These are phyloP conservation scores for Hypoxylon sp. DNA, from an alignment of 2,329 filamentous ascomycete species.

Conservation along the genomic window DNA sequence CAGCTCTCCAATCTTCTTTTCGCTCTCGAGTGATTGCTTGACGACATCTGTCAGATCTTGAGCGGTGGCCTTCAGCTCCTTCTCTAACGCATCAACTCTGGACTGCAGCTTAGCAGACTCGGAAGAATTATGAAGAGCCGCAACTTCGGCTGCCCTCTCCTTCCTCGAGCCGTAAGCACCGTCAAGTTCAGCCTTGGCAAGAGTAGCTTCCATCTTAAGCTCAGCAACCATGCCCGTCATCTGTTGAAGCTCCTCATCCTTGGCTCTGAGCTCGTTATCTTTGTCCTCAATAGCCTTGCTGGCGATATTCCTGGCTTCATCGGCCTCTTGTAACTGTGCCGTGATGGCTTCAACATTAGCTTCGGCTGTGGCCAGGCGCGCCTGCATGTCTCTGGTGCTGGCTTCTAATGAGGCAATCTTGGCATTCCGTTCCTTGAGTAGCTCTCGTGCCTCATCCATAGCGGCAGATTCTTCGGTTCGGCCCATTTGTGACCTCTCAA, in stretches of 20 bases:
- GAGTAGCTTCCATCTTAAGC: constrained; percentile 72
- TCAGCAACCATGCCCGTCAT: constrained; percentile 67
- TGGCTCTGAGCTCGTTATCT: constrained; percentile 59
- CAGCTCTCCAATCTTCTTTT: constrained; percentile 53
- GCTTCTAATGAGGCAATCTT: constrained; percentile 61
- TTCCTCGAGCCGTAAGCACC: constrained; percentile 71
- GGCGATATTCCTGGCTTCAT: constrained; percentile 49
- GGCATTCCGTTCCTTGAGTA: constrained; percentile 60
- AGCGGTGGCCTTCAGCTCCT: constrained; percentile 71
- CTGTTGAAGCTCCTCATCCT: constrained; percentile 54
- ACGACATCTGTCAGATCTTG: constrained; percentile 52
- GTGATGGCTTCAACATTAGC: constrained; percentile 56
- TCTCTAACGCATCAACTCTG: constrained; percentile 69
- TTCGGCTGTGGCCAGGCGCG: constrained; percentile 56
- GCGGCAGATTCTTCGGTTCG: constrained; percentile 53
- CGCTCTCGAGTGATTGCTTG: constrained; percentile 53
- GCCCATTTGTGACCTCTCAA: constrained; percentile 57
- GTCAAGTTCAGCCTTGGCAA: constrained; percentile 72
- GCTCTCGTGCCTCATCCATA: constrained; percentile 55
- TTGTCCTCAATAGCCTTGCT: constrained; percentile 50
- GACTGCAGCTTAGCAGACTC: constrained; percentile 50
- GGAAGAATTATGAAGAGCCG: constrained; percentile 64
- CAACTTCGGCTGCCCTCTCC: constrained; percentile 70
- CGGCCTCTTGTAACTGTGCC: constrained; percentile 54
- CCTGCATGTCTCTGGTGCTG: constrained; percentile 56